A percentile compares a stretch with the other conserved stretches of the same genome.
Evolutionary conservation across 129 eudicot genomes (phyloP).

Genomic region (Saposhnikovia divaricata): DNA sequence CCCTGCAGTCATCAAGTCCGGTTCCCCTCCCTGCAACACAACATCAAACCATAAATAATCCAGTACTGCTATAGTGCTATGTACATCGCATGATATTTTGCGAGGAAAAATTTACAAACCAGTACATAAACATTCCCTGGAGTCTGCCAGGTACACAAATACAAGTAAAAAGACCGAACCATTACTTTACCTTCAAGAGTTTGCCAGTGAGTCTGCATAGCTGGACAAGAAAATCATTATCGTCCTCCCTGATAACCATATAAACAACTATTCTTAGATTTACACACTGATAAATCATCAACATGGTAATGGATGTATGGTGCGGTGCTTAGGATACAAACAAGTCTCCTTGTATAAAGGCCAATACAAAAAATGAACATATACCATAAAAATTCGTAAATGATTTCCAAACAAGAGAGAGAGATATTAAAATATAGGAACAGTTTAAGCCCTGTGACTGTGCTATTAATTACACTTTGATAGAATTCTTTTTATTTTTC

Average conservation of each 20-base stretch:
- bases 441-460: neutral
- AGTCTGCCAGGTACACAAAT: neutral
- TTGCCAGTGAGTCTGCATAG: conserved; percentile 81
- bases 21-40: conserved; percentile 79
- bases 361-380: neutral
- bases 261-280: neutral
- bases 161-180: neutral
- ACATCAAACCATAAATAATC: neutral
- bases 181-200: conserved; percentile 60
- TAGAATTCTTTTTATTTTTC: neutral
- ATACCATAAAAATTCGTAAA: neutral
- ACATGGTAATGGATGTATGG: neutral
- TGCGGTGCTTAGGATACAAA: neutral
- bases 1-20: conserved; percentile 86
- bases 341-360: neutral
- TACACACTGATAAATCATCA: neutral
- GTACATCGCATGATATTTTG: neutral
- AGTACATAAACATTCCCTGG: neutral
- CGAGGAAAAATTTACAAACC: no score
- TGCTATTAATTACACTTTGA: neutral
- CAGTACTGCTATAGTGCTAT: neutral
- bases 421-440: neutral
- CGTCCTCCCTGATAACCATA: conserved; percentile 62
- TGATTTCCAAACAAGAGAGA: neutral
- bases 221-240: conserved; percentile 80